Base-by-base conservation (phyloP, 1,284 basidiomycete genomes). In the Austroboletus rostrupii region DNA sequence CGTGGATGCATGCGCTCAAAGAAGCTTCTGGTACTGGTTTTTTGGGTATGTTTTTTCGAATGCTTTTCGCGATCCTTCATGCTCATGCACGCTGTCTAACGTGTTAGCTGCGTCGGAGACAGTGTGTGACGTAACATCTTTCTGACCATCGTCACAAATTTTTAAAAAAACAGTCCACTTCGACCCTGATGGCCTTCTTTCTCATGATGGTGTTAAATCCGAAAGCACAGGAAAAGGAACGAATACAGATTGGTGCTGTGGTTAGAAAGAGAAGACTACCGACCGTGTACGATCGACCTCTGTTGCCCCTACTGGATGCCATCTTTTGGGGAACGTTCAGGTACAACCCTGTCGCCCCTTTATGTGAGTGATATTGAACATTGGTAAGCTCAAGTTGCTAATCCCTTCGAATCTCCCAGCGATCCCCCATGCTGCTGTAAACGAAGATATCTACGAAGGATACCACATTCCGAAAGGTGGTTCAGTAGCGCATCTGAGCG, bases 161-260 rank as follows among this genome's bases (percentile, higher is more conserved):
- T 37, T 3, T 7, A 23, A 13, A 23, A 12, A 23, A 13, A 23
- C 19, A 57, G 55, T 48, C 56, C 0, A 11, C 43, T 32, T 42
- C 57, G 1, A 49, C 29, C 9, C 35, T 58, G 5, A 45, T 49
- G 55, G 54, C 63, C 9, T 68, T 72, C 45, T 57, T 73, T 28
- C 51, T 74, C 13, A 59, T 64, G 32, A 70, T 74, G 60, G 49
- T 66, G n/a, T 28, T 61, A 5, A 49, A 65, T 39, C 73, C 71
- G 0, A 49, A 57, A 21, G 20, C 13, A 5, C 66, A 70, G 40
- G 50, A 53, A 11, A 65, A 61, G 41, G 59, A 64, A 0, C 68
- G 69, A 23, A 52, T 48, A 4, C 64, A 74, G 40, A 55, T 74
- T 7, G 68, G 73, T 32, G 29, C 29, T 10, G 61, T 72, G 1